Base-by-base conservation (phyloP, 2,329 filamentous ascomycete species). In the Stylonectria norvegica region DNA sequence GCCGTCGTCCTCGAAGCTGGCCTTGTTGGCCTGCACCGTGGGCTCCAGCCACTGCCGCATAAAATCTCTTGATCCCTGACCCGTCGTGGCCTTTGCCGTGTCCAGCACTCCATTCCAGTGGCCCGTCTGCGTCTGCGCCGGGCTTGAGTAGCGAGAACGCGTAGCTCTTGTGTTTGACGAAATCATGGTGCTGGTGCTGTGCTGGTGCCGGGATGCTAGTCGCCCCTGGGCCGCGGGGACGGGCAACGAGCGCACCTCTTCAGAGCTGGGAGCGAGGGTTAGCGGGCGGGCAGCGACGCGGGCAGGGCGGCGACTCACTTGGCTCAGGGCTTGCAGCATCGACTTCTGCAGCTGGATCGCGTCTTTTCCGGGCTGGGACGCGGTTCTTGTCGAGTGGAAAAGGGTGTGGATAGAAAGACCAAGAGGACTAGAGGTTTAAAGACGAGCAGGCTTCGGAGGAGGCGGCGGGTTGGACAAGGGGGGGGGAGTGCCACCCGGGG, bases 1-100 rank as follows among this genome's bases (percentile, higher is more conserved):
- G 31, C 85, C 86, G 42, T 76, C 79, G 60, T 95, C 88, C 69
- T 87, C 81, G 60, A 84, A 95, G 60, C 85, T 91, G 9, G 89
- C 60, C 63, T 75, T 78, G 63, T 67, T 72, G n/a, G n/a, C n/a
- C 64, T 78, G 75, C 27, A 79, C 66, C 6, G 74, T 67, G 9
- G 77, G 77, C 59, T 81, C 78, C 49, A 81, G 62, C 78, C 78
- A 81, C 45, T 67, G 67, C 48, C 74, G 67, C 73, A 81, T 72
- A 44, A 79, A 71, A 12, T 63, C 62, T 50, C 68, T 67, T 44
- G 73, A 68, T 14, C 61, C 64, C 38, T 50, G 55, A 7, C 60
- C 63, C 5, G 52, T 56, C 10, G 60, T 48, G 41, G 46, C 57
- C 55, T 62, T 65, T 51, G 65, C 49, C 51, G 64, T 50, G 60